Evolutionary conservation across 495 filamentous ascomycete genomes (phyloP).

Genomic region (Neurospora tetraspora): DNA sequence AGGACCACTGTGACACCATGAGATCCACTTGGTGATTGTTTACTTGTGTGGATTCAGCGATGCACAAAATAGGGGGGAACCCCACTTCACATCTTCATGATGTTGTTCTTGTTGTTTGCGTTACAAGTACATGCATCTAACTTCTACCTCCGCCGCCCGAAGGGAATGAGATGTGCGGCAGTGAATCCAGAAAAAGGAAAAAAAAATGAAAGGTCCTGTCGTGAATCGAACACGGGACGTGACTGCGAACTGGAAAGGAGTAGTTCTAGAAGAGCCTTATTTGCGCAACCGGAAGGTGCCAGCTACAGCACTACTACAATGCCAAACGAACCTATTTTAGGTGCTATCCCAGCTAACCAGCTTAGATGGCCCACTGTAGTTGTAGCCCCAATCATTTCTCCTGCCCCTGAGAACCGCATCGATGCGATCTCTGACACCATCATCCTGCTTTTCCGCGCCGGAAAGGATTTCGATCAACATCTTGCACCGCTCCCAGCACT

Average conservation of each 20-base stretch:
- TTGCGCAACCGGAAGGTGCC: background rate
- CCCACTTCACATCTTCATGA: background rate
- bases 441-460: background rate
- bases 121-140: too few relatives aligned
- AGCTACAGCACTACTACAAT: background rate
- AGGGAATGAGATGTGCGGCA: background rate
- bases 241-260: background rate
- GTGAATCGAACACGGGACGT: background rate
- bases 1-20: background rate
- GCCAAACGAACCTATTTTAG: too few relatives aligned
- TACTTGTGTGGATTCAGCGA: background rate
- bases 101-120: background rate
- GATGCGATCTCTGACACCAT: background rate
- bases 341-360: too few relatives aligned
- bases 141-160: background rate
- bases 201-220: background rate
- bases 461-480: background rate
- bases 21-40: background rate
- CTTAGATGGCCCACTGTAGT: too few relatives aligned
- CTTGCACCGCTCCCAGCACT: too few relatives aligned
- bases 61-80: background rate
- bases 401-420: background rate
- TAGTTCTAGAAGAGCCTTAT: background rate
- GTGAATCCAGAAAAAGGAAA: background rate
- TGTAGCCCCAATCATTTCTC: too few relatives aligned